These are phyloP conservation scores for Skeletonema potamos DNA, from an alignment of 108 stramenopile species.

Conservation along the genomic window DNA sequence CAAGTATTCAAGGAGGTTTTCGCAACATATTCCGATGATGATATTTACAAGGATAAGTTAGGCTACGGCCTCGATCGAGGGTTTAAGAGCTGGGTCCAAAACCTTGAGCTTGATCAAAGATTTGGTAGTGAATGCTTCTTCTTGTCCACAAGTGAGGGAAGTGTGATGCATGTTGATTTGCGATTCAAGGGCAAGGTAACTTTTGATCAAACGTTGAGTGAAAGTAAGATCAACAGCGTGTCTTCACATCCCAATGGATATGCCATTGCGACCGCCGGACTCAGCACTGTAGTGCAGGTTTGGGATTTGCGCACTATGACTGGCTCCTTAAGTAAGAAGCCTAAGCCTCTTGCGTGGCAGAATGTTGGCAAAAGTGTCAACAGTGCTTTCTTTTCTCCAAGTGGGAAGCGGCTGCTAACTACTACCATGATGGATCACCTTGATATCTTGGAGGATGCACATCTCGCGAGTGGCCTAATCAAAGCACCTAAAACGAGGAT, in stretches of 20 bases:
- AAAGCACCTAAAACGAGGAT: constrained; percentile 54
- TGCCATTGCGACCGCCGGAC: constrained; percentile 66
- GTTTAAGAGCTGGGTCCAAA: constrained; percentile 66
- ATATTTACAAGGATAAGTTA: constrained; percentile 54
- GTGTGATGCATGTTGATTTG: constrained; percentile 71
- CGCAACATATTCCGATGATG: constrained; percentile 78
- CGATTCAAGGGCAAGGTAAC: constrained; percentile 57
- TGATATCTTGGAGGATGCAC: constrained; percentile 65
- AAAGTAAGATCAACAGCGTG: constrained; percentile 83
- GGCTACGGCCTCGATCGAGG: constrained; percentile 68
- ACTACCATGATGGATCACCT: constrained; percentile 67
- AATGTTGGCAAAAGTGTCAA: constrained; percentile 62
- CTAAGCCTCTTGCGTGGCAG: constrained; percentile 51
- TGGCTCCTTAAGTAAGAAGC: constrained; percentile 24
- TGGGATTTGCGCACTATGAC: constrained; percentile 80
- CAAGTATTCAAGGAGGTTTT: constrained; percentile 69
- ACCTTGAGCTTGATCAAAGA: constrained; percentile 62
- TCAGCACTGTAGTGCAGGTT: constrained; percentile 57
- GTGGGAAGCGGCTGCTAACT: constrained; percentile 57
- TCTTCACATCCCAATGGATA: constrained; percentile 79
- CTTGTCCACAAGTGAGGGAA: constrained; percentile 75
- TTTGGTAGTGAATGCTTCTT: constrained; percentile 64
- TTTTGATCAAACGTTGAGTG: constrained; percentile 60
- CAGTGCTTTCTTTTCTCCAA: constrained; percentile 79
- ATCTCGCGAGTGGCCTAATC: constrained; percentile 31